Evolutionary conservation across 169 alveolate genomes (phyloP).

Genomic region (Eimeria nieschulzi): DNA sequence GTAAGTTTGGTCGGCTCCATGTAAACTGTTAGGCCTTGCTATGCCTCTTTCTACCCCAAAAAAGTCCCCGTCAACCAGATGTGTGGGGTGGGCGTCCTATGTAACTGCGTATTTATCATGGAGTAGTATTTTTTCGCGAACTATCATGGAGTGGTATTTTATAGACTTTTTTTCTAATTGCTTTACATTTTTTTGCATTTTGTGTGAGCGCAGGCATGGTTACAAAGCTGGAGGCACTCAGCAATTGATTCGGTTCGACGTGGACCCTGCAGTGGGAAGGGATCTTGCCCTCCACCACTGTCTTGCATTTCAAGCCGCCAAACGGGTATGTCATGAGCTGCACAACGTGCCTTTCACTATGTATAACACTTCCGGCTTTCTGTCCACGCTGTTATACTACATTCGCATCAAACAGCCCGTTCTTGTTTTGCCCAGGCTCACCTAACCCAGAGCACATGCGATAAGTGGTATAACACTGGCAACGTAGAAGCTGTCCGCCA

Average conservation of each 20-base stretch:
- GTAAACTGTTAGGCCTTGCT: too few species aligned
- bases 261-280: constrained; percentile 68
- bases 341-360: too few species aligned
- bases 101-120: too few species aligned
- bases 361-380: background rate
- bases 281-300: constrained; percentile 50
- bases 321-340: background rate
- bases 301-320: constrained; percentile 57
- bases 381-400: background rate
- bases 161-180: background rate
- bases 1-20: background rate
- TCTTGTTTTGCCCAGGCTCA: constrained; percentile 7
- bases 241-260: constrained; percentile 58
- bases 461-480: constrained; percentile 15
- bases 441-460: background rate
- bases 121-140: too few species aligned
- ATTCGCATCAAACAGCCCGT: background rate
- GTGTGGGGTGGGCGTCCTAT: background rate
- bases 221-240: constrained; percentile 24
- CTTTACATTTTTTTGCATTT: too few species aligned
- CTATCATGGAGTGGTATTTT: too few species aligned
- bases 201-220: constrained; percentile 15
- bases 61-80: too few species aligned
- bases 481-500: constrained; percentile 15
- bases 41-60: too few species aligned